A percentile compares a stretch with the other conserved stretches of the same genome.
Evolutionary conservation across 2,329 filamentous ascomycete genomes (phyloP).

Genomic region (Diaporthe citriasiana): DNA sequence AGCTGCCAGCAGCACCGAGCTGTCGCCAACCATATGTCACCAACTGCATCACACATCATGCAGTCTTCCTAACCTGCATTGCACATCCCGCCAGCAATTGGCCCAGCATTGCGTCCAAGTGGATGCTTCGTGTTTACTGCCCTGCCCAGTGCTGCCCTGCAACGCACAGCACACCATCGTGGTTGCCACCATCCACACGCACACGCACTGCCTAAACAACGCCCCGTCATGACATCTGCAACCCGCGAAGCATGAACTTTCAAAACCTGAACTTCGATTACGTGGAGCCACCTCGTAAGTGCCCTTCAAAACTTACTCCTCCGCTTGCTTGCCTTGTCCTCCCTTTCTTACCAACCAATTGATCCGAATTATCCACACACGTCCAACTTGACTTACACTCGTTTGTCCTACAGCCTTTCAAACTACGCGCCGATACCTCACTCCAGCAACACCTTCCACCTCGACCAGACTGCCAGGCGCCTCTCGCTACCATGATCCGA

Average conservation of each 20-base stretch:
- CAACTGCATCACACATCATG: slow-evolving; percentile 33
- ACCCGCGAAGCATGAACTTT: slow-evolving; percentile 45
- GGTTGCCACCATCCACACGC: slow-evolving; percentile 14
- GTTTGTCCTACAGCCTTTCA: slow-evolving; percentile 34
- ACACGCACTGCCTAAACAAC: slow-evolving; percentile 24
- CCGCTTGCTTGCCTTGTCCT: background rate
- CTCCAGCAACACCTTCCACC: slow-evolving; percentile 45
- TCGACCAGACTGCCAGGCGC: slow-evolving; percentile 44
- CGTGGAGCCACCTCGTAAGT: slow-evolving; percentile 47
- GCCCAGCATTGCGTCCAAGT: slow-evolving; percentile 32
- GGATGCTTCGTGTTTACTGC: slow-evolving; percentile 32
- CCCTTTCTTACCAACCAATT: background rate
- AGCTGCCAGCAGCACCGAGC: slow-evolving; percentile 27
- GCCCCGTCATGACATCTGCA: slow-evolving; percentile 37
- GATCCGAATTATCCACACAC: background rate
- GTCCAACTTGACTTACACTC: slow-evolving; percentile 40
- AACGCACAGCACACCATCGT: slow-evolving; percentile 6
- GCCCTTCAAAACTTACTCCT: slow-evolving; percentile 35
- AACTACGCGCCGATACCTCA: slow-evolving; percentile 23
- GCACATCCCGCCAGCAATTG: slow-evolving; percentile 39
- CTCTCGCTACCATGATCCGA: slow-evolving; percentile 42
- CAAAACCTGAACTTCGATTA: slow-evolving; percentile 44
- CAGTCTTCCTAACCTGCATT: slow-evolving; percentile 38
- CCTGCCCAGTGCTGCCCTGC: slow-evolving; percentile 24
- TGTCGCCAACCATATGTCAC: slow-evolving; percentile 41